These are phyloP conservation scores for Camellia lanceoleosa DNA, from an alignment of 148 eudicot genomes.

Conservation along the genomic window DNA sequence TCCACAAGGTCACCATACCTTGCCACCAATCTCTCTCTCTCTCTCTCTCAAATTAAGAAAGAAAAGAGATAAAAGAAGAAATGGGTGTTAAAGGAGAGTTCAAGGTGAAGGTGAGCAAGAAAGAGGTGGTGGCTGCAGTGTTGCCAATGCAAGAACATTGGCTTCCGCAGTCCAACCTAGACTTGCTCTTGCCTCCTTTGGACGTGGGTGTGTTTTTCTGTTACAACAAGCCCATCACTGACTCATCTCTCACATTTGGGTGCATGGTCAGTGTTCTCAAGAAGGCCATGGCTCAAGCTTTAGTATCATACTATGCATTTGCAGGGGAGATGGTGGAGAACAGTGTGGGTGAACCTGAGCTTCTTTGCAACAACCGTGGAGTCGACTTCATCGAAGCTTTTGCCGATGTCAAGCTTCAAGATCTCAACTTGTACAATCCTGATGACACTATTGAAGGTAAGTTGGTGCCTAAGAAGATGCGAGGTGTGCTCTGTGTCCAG, in stretches of 20 bases:
- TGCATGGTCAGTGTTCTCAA: background rate
- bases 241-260: background rate
- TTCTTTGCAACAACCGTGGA: too few relatives aligned
- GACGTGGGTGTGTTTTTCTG: conserved; percentile 14
- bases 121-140: conserved; percentile 6
- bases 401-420: too few relatives aligned
- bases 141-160: conserved; percentile 8
- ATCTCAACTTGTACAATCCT: too few relatives aligned
- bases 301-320: conserved; percentile 5
- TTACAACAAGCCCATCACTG: background rate
- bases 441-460: too few relatives aligned
- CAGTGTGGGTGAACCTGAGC: too few relatives aligned
- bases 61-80: background rate
- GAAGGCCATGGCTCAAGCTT: conserved; percentile 5
- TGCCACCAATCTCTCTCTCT: background rate
- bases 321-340: too few relatives aligned
- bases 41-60: background rate
- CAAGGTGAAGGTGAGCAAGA: conserved; percentile 5
- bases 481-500: too few relatives aligned
- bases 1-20: background rate
- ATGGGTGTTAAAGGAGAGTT: conserved; percentile 12
- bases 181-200: conserved; percentile 13
- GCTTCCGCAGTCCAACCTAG: conserved; percentile 12
- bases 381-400: too few relatives aligned
- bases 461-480: too few relatives aligned